phyloP scores from a whole-genome alignment of 2,329 filamentous ascomycete genomes.

The Colletotrichum ledebouriae region DNA sequence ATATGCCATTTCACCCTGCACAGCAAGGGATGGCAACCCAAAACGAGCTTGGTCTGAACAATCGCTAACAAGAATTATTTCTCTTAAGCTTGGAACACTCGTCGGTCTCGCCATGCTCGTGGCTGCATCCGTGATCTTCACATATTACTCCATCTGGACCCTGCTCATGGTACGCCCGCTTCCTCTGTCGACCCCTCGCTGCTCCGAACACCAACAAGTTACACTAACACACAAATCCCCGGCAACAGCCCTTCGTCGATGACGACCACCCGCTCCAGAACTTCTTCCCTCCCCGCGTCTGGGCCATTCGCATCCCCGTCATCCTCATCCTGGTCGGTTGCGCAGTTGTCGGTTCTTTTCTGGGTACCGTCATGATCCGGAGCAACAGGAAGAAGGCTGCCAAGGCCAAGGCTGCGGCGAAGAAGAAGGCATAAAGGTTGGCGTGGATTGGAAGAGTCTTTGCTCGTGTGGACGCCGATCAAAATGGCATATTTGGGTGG shows the following conservation, averaged over 20 bases:
- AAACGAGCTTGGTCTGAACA: not conserved
- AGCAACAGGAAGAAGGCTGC: slow-evolving; percentile 98
- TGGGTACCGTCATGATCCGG: slow-evolving; percentile 97
- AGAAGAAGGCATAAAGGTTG: slow-evolving; percentile 82
- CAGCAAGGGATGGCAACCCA: slow-evolving; percentile 26
- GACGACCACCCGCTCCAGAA: slow-evolving; percentile 92
- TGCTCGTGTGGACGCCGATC: not conserved
- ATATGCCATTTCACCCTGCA: slow-evolving; percentile 13
- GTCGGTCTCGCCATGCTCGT: slow-evolving; percentile 77
- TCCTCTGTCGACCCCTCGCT: slow-evolving; percentile 15
- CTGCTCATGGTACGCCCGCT: slow-evolving; percentile 84
- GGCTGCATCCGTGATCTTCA: slow-evolving; percentile 73
- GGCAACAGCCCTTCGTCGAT: slow-evolving; percentile 91
- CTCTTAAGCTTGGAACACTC: slow-evolving; percentile 86
- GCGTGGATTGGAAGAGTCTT: not conserved
- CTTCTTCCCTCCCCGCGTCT: slow-evolving; percentile 96
- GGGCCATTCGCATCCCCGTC: slow-evolving; percentile 98
- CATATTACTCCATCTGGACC: slow-evolving; percentile 98
- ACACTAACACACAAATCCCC: slow-evolving; percentile 28
- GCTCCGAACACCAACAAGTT: slow-evolving; percentile 14
- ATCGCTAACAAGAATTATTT: slow-evolving; percentile 27
- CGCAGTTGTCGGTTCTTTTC: slow-evolving; percentile 95
- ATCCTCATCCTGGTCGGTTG: slow-evolving; percentile 93
- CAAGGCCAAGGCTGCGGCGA: slow-evolving; percentile 85
- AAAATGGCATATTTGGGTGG: too few species aligned